Evolutionary conservation across 23 red algal species (phyloP).

Genomic region (Gracilaria vermiculophylla): DNA sequence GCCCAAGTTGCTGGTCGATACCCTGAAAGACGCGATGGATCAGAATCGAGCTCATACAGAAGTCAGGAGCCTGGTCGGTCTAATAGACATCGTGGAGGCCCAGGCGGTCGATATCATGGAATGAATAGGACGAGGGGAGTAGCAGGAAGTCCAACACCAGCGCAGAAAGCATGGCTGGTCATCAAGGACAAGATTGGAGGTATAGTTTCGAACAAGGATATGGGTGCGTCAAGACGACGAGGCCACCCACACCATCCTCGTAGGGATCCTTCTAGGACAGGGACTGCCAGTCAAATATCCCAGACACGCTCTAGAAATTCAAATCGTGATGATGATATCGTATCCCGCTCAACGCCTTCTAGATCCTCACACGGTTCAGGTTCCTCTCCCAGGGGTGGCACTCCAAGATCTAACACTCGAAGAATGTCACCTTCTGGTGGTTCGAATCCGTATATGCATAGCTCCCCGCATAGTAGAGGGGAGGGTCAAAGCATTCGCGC

Average conservation of each 20-base stretch:
- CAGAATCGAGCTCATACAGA: slow-evolving; percentile 25
- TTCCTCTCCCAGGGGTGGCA: slow-evolving; percentile 8
- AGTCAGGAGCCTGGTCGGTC: slow-evolving; percentile 32
- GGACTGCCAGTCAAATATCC: slow-evolving; percentile 9
- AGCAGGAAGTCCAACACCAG: slow-evolving; percentile 10
- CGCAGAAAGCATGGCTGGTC: slow-evolving; percentile 54
- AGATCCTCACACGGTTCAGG: slow-evolving; percentile 44
- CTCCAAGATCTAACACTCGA: slow-evolving; percentile 27
- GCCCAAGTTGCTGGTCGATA: slow-evolving; percentile 13
- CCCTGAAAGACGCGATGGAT: slow-evolving; percentile 44
- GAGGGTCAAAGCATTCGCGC: slow-evolving; percentile 16
- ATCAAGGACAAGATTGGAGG: slow-evolving; percentile 69
- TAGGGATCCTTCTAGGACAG: slow-evolving; percentile 10
- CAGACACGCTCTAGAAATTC: slow-evolving; percentile 28
- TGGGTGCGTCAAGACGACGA: not conserved
- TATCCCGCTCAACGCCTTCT: not conserved
- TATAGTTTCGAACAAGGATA: slow-evolving; percentile 35
- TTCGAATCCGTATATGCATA: slow-evolving; percentile 14
- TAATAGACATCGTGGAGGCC: not conserved
- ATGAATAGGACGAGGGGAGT: slow-evolving; percentile 13
- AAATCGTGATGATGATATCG: slow-evolving; percentile 7
- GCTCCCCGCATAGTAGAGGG: slow-evolving; percentile 24
- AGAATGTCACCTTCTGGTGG: not conserved
- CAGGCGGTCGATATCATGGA: slow-evolving; percentile 40
- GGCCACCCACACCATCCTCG: not conserved